Base-by-base conservation (phyloP, 2,329 filamentous ascomycete species). In the Fusarium paranaense region DNA sequence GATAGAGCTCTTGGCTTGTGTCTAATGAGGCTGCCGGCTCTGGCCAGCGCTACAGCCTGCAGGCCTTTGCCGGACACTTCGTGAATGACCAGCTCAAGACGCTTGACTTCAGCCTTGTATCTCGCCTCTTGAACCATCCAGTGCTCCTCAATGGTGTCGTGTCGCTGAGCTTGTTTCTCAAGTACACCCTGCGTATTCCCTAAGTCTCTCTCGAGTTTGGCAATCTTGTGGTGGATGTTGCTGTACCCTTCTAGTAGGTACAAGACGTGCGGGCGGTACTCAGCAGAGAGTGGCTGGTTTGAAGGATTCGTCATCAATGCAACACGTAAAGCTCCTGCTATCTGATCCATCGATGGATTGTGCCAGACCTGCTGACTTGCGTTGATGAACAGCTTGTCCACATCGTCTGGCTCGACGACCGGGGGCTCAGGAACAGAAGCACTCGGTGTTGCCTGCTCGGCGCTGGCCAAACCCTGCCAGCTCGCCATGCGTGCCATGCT, bases 321-420 rank as follows among this genome's bases (percentile, higher is more conserved):
- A 6, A 82, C 81, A 50, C 84, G 83, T n/a, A 88, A 77, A 1
- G 82, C 75, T 67, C 87, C 86, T 18, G 84, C 81, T 78, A 87
- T 83, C 73, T 86, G 84, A 45, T 84, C 78, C 38, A 86, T 62
- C 9, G 81, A 84, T 8, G 85, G 85, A n/a, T 82, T 84, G 59
- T 85, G 81, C 79, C 83, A 83, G 4, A 78, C 69, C 22, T 74
- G 59, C 18, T 82, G 78, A 9, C 45, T 63, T 54, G 59, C 71
- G 13, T 60, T 72, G 56, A 69, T 60, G 54, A 77, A 68, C 10
- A 71, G 25, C 32, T 67, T 72, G 45, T 77, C 74, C 25, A 60
- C 64, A 30, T 67, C 66, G 30, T 74, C 67, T 20, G 58, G 52
- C 38, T 67, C 67, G 35, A 71, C 58, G 20, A 75, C 52, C 5